Base-by-base conservation (phyloP, 116 monocot species). In the Cymodocea nodosa region DNA sequence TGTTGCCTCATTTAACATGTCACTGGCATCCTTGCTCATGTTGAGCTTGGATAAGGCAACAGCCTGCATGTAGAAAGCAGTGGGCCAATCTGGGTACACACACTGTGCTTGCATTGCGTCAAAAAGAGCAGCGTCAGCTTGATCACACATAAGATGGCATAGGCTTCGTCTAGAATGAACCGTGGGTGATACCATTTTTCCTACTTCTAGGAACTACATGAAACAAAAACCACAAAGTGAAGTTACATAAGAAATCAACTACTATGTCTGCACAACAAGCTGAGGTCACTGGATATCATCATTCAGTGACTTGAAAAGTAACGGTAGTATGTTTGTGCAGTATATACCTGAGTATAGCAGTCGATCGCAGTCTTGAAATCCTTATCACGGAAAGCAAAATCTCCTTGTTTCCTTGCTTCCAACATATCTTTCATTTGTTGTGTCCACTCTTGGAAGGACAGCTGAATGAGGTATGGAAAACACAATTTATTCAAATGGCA, bases 361-460 rank as follows among this genome's bases (percentile, higher is more conserved):
- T 95, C 90, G 52, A 87, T 90, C 23, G 95, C 85, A n/a, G 80
- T 76, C 62, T 83, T 87, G 52, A 95, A 83, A 78, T 90, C 85
- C 74, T 85, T 87, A 23, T 90, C 90, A 50, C 82, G 83, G 59
- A 95, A 95, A 8, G 90, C 95, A 70, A 82, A 85, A 67, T 95
- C 95, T 14, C 95, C 95, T 17, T 83, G 72, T 67, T 87, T 95
- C 72, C 90, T 85, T 16, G 87, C 87, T 1, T 95, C 95, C 50
- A 95, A 49, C 85, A 85, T 87, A 39, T 95, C 95, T 51, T 87
- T 83, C 90, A 87, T 90, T 73, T 90, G 85, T 58, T 95, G 87
- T 44, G 90, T 90, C 95, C 95, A 95, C 67, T 95, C 95, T 56
- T 90, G 90, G 70, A 95, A 95, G 49, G 95, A 95, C 60, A 87